Percentiles rank a stretch among this genome's conserved stretches.
These are phyloP conservation scores for Escovopsis weberi DNA, from an alignment of 2,329 filamentous ascomycete genomes.

Conservation along the genomic window DNA sequence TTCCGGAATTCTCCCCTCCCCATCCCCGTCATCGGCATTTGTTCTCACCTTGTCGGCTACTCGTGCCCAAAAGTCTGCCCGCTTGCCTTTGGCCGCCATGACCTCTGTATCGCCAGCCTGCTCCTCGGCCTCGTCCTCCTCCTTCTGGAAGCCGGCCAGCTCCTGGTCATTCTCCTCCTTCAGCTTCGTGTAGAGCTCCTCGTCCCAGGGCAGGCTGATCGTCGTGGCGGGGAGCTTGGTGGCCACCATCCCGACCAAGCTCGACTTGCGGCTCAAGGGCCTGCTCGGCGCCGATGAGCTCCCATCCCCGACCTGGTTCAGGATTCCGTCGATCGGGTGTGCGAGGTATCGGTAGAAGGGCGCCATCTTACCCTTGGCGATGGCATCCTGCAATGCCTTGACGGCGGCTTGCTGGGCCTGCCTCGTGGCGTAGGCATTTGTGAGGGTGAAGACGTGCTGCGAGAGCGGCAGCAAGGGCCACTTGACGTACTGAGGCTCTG, in stretches of 20 bases:
- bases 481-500: conserved; percentile 75
- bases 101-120: conserved; percentile 95
- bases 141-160: conserved; percentile 63
- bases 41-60: conserved; percentile 78
- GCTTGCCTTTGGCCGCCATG: conserved; percentile 80
- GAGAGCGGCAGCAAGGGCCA: conserved; percentile 70
- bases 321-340: conserved; percentile 65
- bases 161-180: conserved; percentile 66
- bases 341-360: conserved; percentile 75
- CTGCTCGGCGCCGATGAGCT: conserved; percentile 35
- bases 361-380: conserved; percentile 73
- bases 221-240: conserved; percentile 49
- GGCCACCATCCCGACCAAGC: conserved; percentile 61
- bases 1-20: no score
- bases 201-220: conserved; percentile 76
- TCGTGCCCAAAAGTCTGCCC: conserved; percentile 89
- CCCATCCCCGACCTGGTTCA: conserved; percentile 50
- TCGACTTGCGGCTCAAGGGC: conserved; percentile 51
- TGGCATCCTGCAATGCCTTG: conserved; percentile 68
- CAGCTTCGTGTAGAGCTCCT: conserved; percentile 66
- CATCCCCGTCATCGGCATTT: no score
- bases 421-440: conserved; percentile 59
- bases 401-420: conserved; percentile 53
- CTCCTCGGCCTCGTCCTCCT: conserved; percentile 87
- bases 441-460: conserved; percentile 77